A percentile compares a stretch with the other conserved stretches of the same genome.
Conservation (phyloP, 129 eudicot species). For the Arctium minus region DNA sequence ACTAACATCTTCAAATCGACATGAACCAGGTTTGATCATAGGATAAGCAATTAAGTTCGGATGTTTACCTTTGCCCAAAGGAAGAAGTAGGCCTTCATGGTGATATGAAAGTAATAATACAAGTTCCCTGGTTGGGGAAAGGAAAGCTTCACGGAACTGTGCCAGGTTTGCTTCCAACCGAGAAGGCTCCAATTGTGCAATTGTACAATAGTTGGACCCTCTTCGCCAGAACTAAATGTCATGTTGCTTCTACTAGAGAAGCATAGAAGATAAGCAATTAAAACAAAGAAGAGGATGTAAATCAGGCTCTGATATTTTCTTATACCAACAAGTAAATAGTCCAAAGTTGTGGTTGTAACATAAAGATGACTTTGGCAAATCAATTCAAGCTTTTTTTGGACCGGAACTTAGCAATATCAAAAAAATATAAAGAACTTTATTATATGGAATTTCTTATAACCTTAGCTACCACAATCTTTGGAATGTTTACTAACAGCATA, state of each 20-base stretch:
- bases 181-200: slow-evolving; percentile 79
- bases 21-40: not conserved
- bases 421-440: not conserved
- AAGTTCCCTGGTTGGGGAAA: slow-evolving; percentile 71
- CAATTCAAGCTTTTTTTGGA: not conserved
- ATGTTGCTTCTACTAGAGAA: slow-evolving; percentile 31
- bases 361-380: not conserved
- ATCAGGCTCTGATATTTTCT: not conserved
- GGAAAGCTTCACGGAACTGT: slow-evolving; percentile 78
- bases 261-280: slow-evolving; percentile 12
- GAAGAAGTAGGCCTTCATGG: slow-evolving; percentile 69
- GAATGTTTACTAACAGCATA: slow-evolving; percentile 6
- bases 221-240: slow-evolving; percentile 36
- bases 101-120: slow-evolving; percentile 63
- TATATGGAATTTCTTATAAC: not conserved
- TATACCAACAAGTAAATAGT: not conserved
- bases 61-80: slow-evolving; percentile 61
- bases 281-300: not conserved
- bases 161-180: slow-evolving; percentile 44
- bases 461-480: not conserved
- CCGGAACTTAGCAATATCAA: not conserved
- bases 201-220: slow-evolving; percentile 69
- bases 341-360: not conserved
- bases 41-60: slow-evolving; percentile 4
- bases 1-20: too few relatives aligned